Base-by-base conservation (phyloP, 2,329 filamentous ascomycete genomes). In the Fonsecaea erecta region DNA sequence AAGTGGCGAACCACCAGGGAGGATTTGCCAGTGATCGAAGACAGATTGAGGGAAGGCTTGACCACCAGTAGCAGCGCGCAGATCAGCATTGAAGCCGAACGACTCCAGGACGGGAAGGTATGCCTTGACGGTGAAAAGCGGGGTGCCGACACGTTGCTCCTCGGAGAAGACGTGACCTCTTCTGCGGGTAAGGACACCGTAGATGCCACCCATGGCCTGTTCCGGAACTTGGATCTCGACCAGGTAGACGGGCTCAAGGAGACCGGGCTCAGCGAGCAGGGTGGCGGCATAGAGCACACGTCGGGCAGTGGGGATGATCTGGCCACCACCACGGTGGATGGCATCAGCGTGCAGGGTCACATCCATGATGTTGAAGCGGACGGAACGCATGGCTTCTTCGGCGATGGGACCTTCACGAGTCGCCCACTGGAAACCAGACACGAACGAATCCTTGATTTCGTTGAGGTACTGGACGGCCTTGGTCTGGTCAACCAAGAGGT, bases 341-440 rank as follows among this genome's bases (percentile, higher is more conserved):
- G 95, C 93, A 90, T 99, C 95, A 78, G 95, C 93, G 87, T 99
- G 95, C 71, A 99, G 92, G 76, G 95, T 99, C 75, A 99, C 95
- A 91, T 99, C 95, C 80, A 97, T 89, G 81, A 99, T 90, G 90
- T 99, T 99, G 88, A 96, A 99, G 85, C 95, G 92, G 82, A 96
- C 83, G 74, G 90, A 90, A 80, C 95, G 92, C 93, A 99, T 94
- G 76, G 95, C 95, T 89, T 99, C 95, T 85, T 99, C 95, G 75
- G 91, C 93, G 79, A 99, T 84, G 77, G 95, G 95, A 86, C 95
- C 95, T 88, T 99, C 95, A 79, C 94, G 90, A 75, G 92, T 92
- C 74, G 95, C 95, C 95, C 95, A 99, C 84, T 99, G 95, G 93
- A 99, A 99, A 89, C 95, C 95, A 74, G 95, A 98, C 78, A 98